phyloP scores from a whole-genome alignment of 2,329 filamentous ascomycete species.

The Paecilomyces fulvus region DNA sequence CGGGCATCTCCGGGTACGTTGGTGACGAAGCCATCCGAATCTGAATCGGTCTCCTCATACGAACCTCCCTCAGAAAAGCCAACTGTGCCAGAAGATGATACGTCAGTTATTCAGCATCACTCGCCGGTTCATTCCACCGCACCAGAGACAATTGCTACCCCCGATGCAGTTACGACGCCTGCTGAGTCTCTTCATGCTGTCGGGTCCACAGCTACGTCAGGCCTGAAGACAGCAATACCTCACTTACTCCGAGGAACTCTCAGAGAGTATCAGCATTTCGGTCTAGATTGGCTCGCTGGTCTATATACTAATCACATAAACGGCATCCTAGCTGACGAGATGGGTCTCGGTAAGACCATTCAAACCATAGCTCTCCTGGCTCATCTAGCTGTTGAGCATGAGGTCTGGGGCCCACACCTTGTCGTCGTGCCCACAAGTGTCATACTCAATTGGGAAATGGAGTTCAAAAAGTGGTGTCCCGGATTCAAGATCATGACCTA shows the following conservation, averaged over 20 bases:
- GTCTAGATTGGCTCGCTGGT: slow-evolving; percentile 93
- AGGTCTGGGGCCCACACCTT: slow-evolving; percentile 91
- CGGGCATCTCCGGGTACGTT: slow-evolving; percentile 36
- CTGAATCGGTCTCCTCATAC: slow-evolving; percentile 36
- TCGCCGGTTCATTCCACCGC: slow-evolving; percentile 11
- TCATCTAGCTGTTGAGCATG: slow-evolving; percentile 80
- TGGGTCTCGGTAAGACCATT: slow-evolving; percentile 97
- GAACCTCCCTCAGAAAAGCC: slow-evolving; percentile 26
- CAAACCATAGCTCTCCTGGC: slow-evolving; percentile 93
- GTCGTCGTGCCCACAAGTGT: slow-evolving; percentile 97
- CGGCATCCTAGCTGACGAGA: slow-evolving; percentile 93
- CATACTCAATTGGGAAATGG: slow-evolving; percentile 99
- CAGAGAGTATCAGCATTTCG: slow-evolving; percentile 92
- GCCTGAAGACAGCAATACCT: slow-evolving; percentile 62
- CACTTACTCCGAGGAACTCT: slow-evolving; percentile 79
- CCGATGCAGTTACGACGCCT: background rate
- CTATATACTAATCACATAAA: slow-evolving; percentile 90
- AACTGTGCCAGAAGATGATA: slow-evolving; percentile 1
- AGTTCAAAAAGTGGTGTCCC: slow-evolving; percentile 97
- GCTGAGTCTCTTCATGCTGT: background rate
- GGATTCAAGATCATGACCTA: slow-evolving; percentile 98
- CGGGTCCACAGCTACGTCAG: slow-evolving; percentile 29
- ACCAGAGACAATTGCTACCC: background rate
- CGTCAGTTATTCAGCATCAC: slow-evolving; percentile 5
- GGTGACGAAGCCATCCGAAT: slow-evolving; percentile 37